phyloP scores from a whole-genome alignment of 2,329 filamentous ascomycete species.

The Penicillium palitans region DNA sequence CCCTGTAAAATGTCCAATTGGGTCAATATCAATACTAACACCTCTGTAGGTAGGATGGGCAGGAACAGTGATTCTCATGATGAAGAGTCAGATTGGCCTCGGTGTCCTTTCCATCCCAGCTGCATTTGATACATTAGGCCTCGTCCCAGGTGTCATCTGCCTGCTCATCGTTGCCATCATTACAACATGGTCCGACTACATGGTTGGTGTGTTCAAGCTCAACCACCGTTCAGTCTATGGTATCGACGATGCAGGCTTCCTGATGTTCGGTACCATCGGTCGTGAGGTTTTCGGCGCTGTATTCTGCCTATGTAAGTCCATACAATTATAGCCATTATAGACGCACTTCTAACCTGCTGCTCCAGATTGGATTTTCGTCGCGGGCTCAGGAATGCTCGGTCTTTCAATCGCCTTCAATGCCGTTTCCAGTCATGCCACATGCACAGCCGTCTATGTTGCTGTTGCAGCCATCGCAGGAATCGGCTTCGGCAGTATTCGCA shows the following conservation, averaged over 20 bases:
- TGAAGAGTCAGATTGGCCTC: conserved; percentile 50
- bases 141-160: conserved; percentile 52
- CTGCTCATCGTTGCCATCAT: conserved; percentile 45
- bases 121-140: conserved; percentile 49
- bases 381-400: conserved; percentile 46
- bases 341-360: neutral
- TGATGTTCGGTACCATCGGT: conserved; percentile 55
- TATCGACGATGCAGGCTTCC: conserved; percentile 57
- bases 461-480: conserved; percentile 24
- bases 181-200: conserved; percentile 53
- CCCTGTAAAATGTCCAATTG: neutral
- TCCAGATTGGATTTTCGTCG: conserved; percentile 37
- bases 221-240: conserved; percentile 57
- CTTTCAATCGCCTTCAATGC: conserved; percentile 45
- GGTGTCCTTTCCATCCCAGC: conserved; percentile 53
- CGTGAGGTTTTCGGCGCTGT: conserved; percentile 47
- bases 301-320: conserved; percentile 11
- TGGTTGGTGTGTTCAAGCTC: conserved; percentile 53
- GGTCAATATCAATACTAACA: neutral
- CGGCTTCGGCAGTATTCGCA: conserved; percentile 35
- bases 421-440: conserved; percentile 38
- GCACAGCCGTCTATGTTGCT: conserved; percentile 28
- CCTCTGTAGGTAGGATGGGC: conserved; percentile 44
- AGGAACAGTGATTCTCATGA: conserved; percentile 48
- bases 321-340: neutral